These are phyloP conservation scores for Cordyceps tenuipes DNA, from an alignment of 2,329 filamentous ascomycete genomes.

Conservation along the genomic window DNA sequence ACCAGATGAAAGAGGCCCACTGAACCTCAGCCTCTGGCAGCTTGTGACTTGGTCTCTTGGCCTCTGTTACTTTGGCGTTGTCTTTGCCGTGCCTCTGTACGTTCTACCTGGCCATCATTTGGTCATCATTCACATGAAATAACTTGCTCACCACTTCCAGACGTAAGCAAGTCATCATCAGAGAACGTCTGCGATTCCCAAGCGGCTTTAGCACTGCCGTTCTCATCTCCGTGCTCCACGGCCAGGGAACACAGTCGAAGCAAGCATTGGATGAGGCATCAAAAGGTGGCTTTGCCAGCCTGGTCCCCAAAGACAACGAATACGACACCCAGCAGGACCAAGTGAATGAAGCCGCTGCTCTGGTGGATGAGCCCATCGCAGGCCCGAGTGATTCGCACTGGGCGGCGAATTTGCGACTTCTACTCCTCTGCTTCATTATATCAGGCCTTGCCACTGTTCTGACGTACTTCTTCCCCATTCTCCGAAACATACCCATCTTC, in stretches of 20 bases:
- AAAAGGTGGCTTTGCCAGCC: constrained; percentile 34
- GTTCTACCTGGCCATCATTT: constrained; percentile 12
- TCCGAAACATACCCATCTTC: constrained; percentile 82
- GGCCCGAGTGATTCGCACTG: constrained; percentile 23
- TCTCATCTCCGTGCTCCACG: constrained; percentile 85
- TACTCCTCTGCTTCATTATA: constrained; percentile 48
- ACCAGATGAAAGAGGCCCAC: constrained; percentile 67
- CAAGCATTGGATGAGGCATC: constrained; percentile 27
- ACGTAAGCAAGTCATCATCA: constrained; percentile 82
- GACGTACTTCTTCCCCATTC: constrained; percentile 81
- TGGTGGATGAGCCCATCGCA: constrained; percentile 22
- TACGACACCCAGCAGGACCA: constrained; percentile 18
- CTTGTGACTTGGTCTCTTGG: constrained; percentile 86
- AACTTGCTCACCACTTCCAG: constrained; percentile 22
- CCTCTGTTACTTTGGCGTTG: constrained; percentile 91
- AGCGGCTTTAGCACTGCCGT: constrained; percentile 92
- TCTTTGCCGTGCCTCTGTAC: constrained; percentile 84
- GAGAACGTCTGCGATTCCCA: constrained; percentile 87
- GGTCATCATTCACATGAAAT: background rate
- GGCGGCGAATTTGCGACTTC: constrained; percentile 42
- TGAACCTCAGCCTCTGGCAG: constrained; percentile 64
- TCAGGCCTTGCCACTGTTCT: constrained; percentile 65
- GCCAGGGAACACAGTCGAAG: constrained; percentile 33
- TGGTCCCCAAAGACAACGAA: constrained; percentile 28
- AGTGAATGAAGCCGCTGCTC: constrained; percentile 25